Evolutionary conservation across 306 rosid species (phyloP), one percentile per base, ranked within the genome.

Genomic region (Castanea mollissima): DNA sequence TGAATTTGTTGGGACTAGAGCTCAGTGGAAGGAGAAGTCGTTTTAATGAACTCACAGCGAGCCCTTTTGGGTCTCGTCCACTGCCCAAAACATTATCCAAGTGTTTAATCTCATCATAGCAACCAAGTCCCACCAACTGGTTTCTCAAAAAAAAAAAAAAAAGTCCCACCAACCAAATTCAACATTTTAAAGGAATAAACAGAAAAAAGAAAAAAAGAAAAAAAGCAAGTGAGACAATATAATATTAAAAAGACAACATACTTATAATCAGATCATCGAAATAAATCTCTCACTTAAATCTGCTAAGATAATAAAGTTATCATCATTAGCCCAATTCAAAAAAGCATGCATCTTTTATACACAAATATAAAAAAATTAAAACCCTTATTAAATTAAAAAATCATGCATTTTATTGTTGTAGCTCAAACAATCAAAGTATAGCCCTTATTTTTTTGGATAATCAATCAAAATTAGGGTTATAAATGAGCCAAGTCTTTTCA

Each of bases 1-100:
- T 1, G 54, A 46, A 2, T 29, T 4, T 1, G 41, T 11, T 11
- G 51, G 65, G 80, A 21, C 44, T 16, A 21, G 72, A 74, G 93
- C 98, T 94, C 97, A 94, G 98, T 74, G 97, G 98, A 94, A 94
- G 98, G 98, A 94, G 98, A 94, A 94, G 98, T 94, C 98, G 93
- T 91, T 89, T 89, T 21, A 2, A 49, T 4, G 25, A 84, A 97
- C 91, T 92, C 98, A 92, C 98, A 97, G 98, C 87, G 80, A 81
- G 82, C 76, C 87, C 86, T 32, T 1, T 1, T 1, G 44, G 77
- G 85, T 16, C 35, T 46, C 77, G 92, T 82, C 98, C 98, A 91
- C 98, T 94, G 84, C 98, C 91, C 90, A 52, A 71, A 79, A 88
- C 97, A 90, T 97, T 8, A 6, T 63, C 88, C 73, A 73, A 78